Evolutionary conservation across 2,329 filamentous ascomycete species (phyloP).

Genomic region (Coniella vitis): DNA sequence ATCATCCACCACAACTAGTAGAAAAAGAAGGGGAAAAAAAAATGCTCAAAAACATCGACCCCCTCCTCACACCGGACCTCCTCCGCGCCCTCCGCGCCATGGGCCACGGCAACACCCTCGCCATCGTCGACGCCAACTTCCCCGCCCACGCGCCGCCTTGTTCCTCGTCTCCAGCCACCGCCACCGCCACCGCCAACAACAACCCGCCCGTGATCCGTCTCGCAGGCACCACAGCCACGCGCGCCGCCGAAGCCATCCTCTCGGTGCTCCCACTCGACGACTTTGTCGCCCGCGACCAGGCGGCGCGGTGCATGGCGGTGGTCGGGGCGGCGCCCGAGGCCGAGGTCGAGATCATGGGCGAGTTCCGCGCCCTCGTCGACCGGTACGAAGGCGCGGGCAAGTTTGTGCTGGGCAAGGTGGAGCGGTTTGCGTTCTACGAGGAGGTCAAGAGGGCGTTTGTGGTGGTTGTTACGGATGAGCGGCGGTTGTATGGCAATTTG

Average conservation of each 20-base stretch:
- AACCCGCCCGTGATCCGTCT: constrained; percentile 4
- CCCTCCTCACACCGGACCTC: constrained; percentile 5
- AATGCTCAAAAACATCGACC: constrained; percentile 6
- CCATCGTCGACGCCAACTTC: constrained; percentile 7
- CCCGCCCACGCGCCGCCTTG: constrained; percentile 1
- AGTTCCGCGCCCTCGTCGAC: constrained; percentile 3
- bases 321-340: constrained; percentile 2
- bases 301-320: constrained; percentile 9
- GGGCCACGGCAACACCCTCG: constrained; percentile 5
- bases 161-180: too few species aligned
- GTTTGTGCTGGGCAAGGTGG: constrained; percentile 3
- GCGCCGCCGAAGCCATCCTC: constrained; percentile 8
- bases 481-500: constrained; percentile 1
- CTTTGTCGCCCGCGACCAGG: constrained; percentile 1
- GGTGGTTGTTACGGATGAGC: constrained; percentile 2
- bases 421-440: constrained; percentile 6
- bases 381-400: constrained; percentile 1
- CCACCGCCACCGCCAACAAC: too few species aligned
- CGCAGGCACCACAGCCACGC: constrained; percentile 4
- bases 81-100: constrained; percentile 2
- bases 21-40: too few species aligned
- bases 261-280: constrained; percentile 6
- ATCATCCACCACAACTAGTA: too few species aligned
- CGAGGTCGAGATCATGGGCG: constrained; percentile 1
- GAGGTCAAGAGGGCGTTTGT: constrained; percentile 1